Base-by-base conservation (phyloP, 169 alveolate genomes). In the Cryptosporidium parvum region DNA sequence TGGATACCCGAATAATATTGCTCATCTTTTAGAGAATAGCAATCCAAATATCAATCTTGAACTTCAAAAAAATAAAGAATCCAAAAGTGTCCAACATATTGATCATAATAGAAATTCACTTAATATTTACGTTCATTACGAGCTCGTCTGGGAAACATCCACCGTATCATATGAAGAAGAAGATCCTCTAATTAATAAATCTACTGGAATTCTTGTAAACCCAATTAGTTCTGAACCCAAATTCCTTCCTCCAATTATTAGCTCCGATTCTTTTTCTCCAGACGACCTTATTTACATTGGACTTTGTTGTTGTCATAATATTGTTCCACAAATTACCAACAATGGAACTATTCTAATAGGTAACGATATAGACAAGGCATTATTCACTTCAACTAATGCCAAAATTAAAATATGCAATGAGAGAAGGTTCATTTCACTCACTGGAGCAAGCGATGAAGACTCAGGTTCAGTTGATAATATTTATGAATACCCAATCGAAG, bases 131-230 rank as follows among this genome's bases (percentile, higher is more conserved):
- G 51, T 80, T 7, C 75, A 80, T 23, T 26, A 59, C 44, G 89
- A 80, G 35, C 58, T 29, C 7, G 56, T 31, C 33, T 80, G 75
- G 80, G 89, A 80, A 23, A 62, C 75, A 4, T 80, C 89, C 1
- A 80, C 89, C 33, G 44, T 80, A 3, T 80, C 89, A n/a, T 61
- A 44, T 16, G 89, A 80, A 29, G 89, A 80, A 48, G 89, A 80
- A 23, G 89, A 80, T 45, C 89, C 89, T 29, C 26, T 80, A 6
- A 80, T 80, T n/a, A 48, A 48, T 18, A 59, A 62, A 16, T 18
- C 59, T 0, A 26, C 37, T 29, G 72, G 51, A 29, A 65, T 65
- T 31, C 51, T 65, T 10, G 18, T 37, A 21, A 45, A 65, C 33
- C 51, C 51, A 16, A 16, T 12, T 29, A 8, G 10, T 7, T n/a